Conservation (phyloP, 2,329 filamentous ascomycete genomes). For the Fusarium sp. region DNA sequence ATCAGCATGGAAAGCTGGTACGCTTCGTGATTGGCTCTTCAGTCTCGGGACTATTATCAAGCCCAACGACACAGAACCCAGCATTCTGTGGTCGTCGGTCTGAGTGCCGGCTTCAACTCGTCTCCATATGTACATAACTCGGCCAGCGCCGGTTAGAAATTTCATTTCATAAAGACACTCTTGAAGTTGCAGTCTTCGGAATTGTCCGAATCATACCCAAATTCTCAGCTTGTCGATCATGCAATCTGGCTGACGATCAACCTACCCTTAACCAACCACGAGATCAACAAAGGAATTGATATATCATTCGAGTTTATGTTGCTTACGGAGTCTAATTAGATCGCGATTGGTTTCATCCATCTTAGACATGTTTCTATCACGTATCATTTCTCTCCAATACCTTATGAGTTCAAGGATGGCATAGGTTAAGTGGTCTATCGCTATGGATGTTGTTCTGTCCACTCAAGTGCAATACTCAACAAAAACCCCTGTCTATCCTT, state of each 20-base stretch:
- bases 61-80: constrained; percentile 13
- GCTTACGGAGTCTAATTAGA: background rate
- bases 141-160: background rate
- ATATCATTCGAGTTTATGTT: background rate
- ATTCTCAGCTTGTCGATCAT: constrained; percentile 6
- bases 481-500: background rate
- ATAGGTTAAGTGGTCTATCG: background rate
- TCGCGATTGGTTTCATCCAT: background rate
- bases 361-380: background rate
- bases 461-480: background rate
- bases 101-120: background rate
- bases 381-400: background rate
- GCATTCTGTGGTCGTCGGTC: constrained; percentile 7
- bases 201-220: constrained; percentile 8
- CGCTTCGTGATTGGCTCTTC: constrained; percentile 14
- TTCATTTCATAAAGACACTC: background rate
- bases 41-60: background rate
- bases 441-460: background rate
- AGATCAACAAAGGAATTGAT: background rate
- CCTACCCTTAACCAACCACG: constrained; percentile 12
- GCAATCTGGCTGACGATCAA: background rate
- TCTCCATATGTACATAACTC: background rate
- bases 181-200: background rate
- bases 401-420: background rate
- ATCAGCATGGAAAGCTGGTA: constrained; percentile 4